A percentile compares a stretch with the other conserved stretches of the same genome.
These are phyloP conservation scores for Trypanosoma congolense DNA, from an alignment of 208 protist species.

Conservation along the genomic window DNA sequence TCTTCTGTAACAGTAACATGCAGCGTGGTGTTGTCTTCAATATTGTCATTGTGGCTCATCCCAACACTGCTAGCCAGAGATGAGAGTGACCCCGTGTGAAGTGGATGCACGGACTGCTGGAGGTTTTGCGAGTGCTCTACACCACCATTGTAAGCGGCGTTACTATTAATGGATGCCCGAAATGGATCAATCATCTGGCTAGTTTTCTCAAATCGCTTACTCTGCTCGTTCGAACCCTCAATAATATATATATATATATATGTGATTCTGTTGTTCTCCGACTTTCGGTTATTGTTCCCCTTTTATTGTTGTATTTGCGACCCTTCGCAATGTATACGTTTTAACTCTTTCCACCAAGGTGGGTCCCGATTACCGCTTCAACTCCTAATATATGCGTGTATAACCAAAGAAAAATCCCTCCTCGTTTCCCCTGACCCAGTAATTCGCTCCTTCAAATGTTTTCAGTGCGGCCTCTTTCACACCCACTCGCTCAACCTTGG, in stretches of 20 bases:
- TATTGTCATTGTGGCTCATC: background rate
- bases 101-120: background rate
- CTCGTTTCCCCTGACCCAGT: too few species aligned
- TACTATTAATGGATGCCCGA: constrained; percentile 12
- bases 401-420: too few species aligned
- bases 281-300: background rate
- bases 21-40: constrained; percentile 10
- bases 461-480: too few species aligned
- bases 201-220: background rate
- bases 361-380: too few species aligned
- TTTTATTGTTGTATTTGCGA: too few species aligned
- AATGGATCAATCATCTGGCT: constrained; percentile 12
- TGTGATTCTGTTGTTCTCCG: background rate
- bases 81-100: background rate
- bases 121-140: constrained; percentile 4
- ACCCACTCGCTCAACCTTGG: too few species aligned
- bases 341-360: too few species aligned
- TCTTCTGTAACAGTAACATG: constrained; percentile 24
- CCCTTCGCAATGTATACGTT: too few species aligned
- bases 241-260: constrained; percentile 7
- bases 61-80: background rate
- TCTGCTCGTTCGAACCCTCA: background rate
- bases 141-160: constrained; percentile 11
- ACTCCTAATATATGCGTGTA: too few species aligned
- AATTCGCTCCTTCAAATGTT: too few species aligned